Evolutionary conservation across 116 monocot species (phyloP).

Genomic region (Iris pallida): DNA sequence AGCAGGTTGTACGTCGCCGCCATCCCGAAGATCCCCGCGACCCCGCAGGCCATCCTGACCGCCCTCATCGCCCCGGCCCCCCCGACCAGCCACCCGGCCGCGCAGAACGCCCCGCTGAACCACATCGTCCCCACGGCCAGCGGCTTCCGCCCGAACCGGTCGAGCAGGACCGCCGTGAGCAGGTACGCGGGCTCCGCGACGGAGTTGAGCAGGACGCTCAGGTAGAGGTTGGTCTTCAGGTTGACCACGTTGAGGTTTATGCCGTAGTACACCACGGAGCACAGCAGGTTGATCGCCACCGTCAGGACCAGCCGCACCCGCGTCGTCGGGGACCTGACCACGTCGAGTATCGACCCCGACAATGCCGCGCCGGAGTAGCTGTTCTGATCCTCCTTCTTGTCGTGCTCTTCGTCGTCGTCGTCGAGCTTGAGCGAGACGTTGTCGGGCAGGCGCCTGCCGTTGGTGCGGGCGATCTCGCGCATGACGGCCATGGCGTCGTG

Average conservation of each 20-base stretch:
- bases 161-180: constrained; percentile 39
- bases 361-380: not conserved
- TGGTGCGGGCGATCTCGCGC: constrained; percentile 12
- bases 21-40: constrained; percentile 30
- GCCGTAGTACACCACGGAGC: constrained; percentile 77
- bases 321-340: constrained; percentile 41
- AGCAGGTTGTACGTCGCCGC: constrained; percentile 21
- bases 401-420: not conserved
- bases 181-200: constrained; percentile 18
- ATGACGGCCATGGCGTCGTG: constrained; percentile 13
- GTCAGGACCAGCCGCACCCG: constrained; percentile 41
- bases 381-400: no score
- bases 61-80: constrained; percentile 8
- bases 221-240: constrained; percentile 65
- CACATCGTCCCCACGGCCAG: constrained; percentile 52
- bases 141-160: constrained; percentile 40
- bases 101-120: constrained; percentile 51
- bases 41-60: constrained; percentile 21
- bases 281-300: constrained; percentile 45
- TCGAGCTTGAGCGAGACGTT: constrained; percentile 17
- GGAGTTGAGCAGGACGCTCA: constrained; percentile 52
- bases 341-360: constrained; percentile 27
- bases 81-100: constrained; percentile 18
- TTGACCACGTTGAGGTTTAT: constrained; percentile 81
- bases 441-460: constrained; percentile 10